Conservation (phyloP, 257 asterid genomes). For the Sherardia arvensis region DNA sequence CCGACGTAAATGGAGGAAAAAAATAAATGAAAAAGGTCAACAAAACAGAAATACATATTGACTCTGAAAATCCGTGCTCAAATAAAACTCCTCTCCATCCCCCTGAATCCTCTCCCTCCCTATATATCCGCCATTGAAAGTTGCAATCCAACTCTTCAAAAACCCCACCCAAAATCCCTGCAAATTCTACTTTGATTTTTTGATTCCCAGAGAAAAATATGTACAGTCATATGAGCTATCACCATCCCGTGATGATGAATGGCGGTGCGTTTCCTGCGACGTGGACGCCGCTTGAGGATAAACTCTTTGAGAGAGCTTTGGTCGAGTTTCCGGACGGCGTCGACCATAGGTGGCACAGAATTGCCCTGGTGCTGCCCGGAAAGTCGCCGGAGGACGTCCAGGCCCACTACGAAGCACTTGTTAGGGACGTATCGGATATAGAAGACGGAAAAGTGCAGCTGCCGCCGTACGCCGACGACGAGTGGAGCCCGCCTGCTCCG, state of each 20-base stretch:
- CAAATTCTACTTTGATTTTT: background rate
- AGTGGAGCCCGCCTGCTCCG: slow-evolving; percentile 16
- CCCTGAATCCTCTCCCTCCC: background rate
- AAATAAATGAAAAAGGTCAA: background rate
- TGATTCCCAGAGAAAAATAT: slow-evolving; percentile 9
- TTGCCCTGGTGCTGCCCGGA: slow-evolving; percentile 37
- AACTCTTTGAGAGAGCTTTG: slow-evolving; percentile 49
- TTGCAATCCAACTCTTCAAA: background rate
- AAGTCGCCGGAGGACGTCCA: slow-evolving; percentile 43
- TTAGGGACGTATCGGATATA: slow-evolving; percentile 46
- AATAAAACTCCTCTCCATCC: background rate
- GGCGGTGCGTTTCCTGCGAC: background rate
- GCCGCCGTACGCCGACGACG: slow-evolving; percentile 38
- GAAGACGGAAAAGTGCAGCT: slow-evolving; percentile 60
- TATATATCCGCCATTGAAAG: background rate
- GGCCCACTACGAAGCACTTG: slow-evolving; percentile 45
- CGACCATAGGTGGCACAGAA: slow-evolving; percentile 49
- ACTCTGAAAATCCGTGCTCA: slow-evolving; percentile 4
- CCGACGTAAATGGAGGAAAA: background rate
- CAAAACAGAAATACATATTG: background rate
- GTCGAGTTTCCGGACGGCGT: slow-evolving; percentile 43
- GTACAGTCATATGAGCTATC: slow-evolving; percentile 2
- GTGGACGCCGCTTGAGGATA: slow-evolving; percentile 57
- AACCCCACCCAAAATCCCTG: slow-evolving; percentile 4
- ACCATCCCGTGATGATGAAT: background rate